phyloP scores from a whole-genome alignment of 2,329 filamentous ascomycete genomes.

The Sporothrix dimorphospora region DNA sequence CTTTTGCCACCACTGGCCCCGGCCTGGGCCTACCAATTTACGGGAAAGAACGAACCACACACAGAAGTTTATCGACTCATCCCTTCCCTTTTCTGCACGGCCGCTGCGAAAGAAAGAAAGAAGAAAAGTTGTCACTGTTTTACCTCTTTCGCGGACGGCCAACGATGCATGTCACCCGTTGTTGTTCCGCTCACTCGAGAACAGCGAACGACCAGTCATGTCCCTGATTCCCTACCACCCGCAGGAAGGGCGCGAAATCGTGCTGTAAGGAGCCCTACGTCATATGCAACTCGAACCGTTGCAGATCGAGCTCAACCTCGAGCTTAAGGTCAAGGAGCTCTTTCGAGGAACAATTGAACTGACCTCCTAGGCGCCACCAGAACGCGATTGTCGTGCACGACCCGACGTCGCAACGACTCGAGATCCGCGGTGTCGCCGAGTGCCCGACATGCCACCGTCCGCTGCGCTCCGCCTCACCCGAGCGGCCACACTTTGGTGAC shows the following conservation, averaged over 20 bases:
- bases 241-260: conserved; percentile 74
- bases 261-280: conserved; percentile 63
- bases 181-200: background rate
- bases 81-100: conserved; percentile 1
- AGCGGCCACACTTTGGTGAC: conserved; percentile 52
- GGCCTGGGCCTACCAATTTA: background rate
- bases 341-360: background rate
- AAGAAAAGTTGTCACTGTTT: background rate
- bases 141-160: background rate
- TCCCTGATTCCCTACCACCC: conserved; percentile 78
- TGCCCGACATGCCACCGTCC: conserved; percentile 92
- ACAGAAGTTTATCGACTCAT: background rate
- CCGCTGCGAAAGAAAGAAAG: background rate
- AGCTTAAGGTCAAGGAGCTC: background rate
- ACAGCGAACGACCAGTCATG: conserved; percentile 41
- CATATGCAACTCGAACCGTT: conserved; percentile 16
- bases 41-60: conserved; percentile 18
- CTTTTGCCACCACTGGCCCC: conserved; percentile 12
- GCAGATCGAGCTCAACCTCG: background rate
- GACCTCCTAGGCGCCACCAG: conserved; percentile 72
- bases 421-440: conserved; percentile 74
- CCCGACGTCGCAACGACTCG: conserved; percentile 79
- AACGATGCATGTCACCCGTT: background rate
- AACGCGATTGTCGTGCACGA: conserved; percentile 93
- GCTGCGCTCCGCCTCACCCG: conserved; percentile 54